Evolutionary conservation across 345 rosid genomes (phyloP), one percentile per base, ranked within the genome.

Genomic region (Dovyalis caffra): DNA sequence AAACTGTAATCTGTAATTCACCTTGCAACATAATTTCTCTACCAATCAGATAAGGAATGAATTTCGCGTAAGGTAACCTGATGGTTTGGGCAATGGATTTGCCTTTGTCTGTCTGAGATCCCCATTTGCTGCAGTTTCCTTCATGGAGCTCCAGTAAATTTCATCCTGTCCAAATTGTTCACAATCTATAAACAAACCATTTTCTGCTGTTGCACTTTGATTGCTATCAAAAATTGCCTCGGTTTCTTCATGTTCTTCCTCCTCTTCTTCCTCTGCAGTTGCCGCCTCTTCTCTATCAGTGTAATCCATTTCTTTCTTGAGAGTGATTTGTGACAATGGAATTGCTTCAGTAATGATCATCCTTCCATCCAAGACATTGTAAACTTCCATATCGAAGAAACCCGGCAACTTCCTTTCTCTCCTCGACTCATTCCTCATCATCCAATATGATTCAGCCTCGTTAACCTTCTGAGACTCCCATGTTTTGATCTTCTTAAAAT

Each of bases 401-500:
- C 80, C 34, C 1, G 84, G 87, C 77, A 81, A 34, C 70, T 81
- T 84, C 76, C 72, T 78, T 66, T 76, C 77, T 73, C 60, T 78
- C 71, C 78, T 78, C 62, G 61, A 31, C 29, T 81, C 72, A 63
- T 49, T 76, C 65, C 77, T 78, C 83, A 73, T 81, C 11, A n/a
- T 56, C 84, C 84, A 84, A 62, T 75, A 84, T 16, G 84, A 73
- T 38, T 76, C 67, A 51, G n/a, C 84, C 74, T 35, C 75, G 7
- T 67, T 76, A 69, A 32, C 57, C 8, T 16, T 15, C 68, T 29
- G 79, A 2, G 66, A 78, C 69, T 84, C 87, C 87, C 81, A 84
- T 69, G 62, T 66, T 67, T 74, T 81, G 25, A 84, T 81, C 58
- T 84, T 84, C 77, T 32, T 84, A 75, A 75, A 84, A 72, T 81